Percentiles rank a stretch among this genome's conserved stretches.
Conservation (phyloP, 371 early-diverging fungal species). For the Phascolomyces articulosus region DNA sequence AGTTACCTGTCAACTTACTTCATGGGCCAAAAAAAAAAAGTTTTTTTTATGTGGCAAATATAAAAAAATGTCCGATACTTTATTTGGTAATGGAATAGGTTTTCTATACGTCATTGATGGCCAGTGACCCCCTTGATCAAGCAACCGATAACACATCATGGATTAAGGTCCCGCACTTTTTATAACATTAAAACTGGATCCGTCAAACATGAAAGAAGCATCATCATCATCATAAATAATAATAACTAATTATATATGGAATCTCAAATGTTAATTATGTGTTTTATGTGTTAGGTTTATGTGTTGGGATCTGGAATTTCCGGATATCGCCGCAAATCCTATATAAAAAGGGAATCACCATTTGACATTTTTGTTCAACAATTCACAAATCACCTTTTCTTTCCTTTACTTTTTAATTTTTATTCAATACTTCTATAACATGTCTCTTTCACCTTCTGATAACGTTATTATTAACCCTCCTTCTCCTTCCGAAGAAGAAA, state of each 20-base stretch:
- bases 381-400: not conserved
- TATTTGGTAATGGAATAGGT: not conserved
- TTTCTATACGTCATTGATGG: constrained; percentile 2
- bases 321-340: not conserved
- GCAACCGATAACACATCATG: not conserved
- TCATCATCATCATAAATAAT: no score
- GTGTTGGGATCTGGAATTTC: not conserved
- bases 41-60: not conserved
- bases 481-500: constrained; percentile 9
- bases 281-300: no score
- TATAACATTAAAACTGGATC: not conserved
- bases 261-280: no score
- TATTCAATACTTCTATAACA: not conserved
- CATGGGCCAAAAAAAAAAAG: not conserved
- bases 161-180: not conserved
- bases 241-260: no score
- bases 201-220: not conserved
- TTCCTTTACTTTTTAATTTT: not conserved
- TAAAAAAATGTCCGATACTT: not conserved
- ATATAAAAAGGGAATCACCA: not conserved
- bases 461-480: constrained; percentile 17
- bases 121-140: constrained; percentile 3
- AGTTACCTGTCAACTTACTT: not conserved
- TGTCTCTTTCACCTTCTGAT: constrained; percentile 7
- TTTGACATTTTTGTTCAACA: no score